Base-by-base conservation (phyloP, 768 basidiomycete genomes). In the Hortiboletus campestris region DNA sequence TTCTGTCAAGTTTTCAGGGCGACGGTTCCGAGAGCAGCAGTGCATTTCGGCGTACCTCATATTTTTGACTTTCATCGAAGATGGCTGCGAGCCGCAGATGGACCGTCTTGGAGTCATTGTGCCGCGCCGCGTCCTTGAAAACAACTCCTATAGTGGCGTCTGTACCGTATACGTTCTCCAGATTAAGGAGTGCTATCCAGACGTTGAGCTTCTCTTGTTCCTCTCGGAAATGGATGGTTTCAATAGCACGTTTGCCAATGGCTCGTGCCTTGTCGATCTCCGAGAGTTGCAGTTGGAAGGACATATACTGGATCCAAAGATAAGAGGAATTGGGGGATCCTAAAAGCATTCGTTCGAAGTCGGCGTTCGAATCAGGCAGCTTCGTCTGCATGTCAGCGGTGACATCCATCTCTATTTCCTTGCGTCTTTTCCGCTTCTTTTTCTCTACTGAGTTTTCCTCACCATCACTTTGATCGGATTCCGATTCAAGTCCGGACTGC, bases 221-320 rank as follows among this genome's bases (percentile, higher is more conserved):
- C 72, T 99, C 97, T 41, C 96, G 84, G 78, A 96, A 98, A 67
- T 81, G 89, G 74, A 99, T 98, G 12, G 87, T 88, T 57, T 83
- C 78, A 43, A 98, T 77, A 6, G 94, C 96, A 22, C 91, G 84
- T 50, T 84, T 81, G 45, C 86, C 95, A 49, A 94, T 86, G 68
- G 89, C 86, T 42, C 94, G 83, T 14, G 96, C 97, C 72, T 95
- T 97, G 64, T 94, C 95, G 52, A 97, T 77, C 73, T 99, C 96
- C 31, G 95, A 92, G n/a, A 99, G 82, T 62, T 94, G 94, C 12
- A 98, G 78, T 65, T 95, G 93, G 83, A 98, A 96, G 10, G 97
- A 96, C 94, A 99, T 98, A 72, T 94, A 99, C 71, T 98, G 95
- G 55, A 99, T 87, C 97, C 97, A 99, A 34, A 98, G 80, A 74